A percentile compares a stretch with the other conserved stretches of the same genome.
Conservation (phyloP, 345 rosid genomes). For the Physaria fendleri region DNA sequence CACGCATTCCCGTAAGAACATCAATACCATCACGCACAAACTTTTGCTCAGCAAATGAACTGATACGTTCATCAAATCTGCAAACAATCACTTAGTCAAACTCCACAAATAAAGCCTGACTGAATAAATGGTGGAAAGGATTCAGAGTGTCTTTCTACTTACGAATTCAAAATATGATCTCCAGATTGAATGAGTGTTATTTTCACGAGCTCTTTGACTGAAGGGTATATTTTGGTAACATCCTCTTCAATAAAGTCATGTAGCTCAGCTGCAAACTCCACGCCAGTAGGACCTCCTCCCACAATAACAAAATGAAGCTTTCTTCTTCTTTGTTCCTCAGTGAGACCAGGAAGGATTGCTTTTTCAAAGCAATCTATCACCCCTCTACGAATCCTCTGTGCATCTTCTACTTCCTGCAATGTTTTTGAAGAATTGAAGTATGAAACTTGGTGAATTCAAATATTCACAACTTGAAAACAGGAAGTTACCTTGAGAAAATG, state of each 20-base stretch:
- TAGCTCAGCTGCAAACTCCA: slow-evolving; percentile 97
- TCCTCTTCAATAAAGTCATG: slow-evolving; percentile 85
- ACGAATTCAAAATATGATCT: slow-evolving; percentile 91
- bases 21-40: slow-evolving; percentile 80
- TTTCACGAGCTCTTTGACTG: slow-evolving; percentile 62
- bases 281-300: slow-evolving; percentile 99
- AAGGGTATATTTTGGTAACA: slow-evolving; percentile 58
- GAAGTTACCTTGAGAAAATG: slow-evolving; percentile 74
- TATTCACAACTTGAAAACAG: background rate
- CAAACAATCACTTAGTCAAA: slow-evolving; percentile 9
- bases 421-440: background rate
- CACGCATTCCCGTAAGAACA: slow-evolving; percentile 80
- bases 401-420: slow-evolving; percentile 90
- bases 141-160: slow-evolving; percentile 15
- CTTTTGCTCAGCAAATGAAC: slow-evolving; percentile 81
- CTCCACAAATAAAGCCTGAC: background rate
- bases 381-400: slow-evolving; percentile 73
- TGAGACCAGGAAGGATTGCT: slow-evolving; percentile 76
- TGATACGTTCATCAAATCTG: slow-evolving; percentile 88
- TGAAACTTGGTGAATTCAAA: background rate
- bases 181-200: slow-evolving; percentile 84
- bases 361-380: slow-evolving; percentile 91
- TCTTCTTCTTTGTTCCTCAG: slow-evolving; percentile 65
- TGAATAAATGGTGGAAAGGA: background rate
- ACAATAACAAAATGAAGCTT: slow-evolving; percentile 92